Conservation (phyloP, 148 eudicot species). For the Pouteria glomerata region DNA sequence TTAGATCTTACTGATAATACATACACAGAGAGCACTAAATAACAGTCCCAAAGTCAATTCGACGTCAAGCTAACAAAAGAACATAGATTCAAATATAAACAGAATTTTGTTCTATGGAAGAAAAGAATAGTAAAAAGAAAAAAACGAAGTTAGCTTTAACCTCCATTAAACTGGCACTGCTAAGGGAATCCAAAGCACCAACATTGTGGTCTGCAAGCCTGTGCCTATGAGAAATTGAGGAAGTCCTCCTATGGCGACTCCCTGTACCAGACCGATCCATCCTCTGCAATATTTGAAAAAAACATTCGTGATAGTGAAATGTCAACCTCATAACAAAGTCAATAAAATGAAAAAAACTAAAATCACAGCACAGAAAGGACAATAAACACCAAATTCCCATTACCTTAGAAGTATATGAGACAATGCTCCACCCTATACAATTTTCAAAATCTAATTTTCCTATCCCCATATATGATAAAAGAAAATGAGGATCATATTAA, state of each 20-base stretch:
- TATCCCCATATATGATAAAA: neutral
- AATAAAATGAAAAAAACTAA: neutral
- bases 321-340: neutral
- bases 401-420: neutral
- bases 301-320: neutral
- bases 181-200: constrained; percentile 51
- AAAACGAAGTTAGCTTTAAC: constrained; percentile 23
- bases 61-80: too few relatives aligned
- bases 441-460: neutral
- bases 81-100: too few relatives aligned
- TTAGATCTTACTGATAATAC: neutral
- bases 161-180: constrained; percentile 81
- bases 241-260: constrained; percentile 43
- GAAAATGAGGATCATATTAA: neutral
- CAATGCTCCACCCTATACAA: neutral
- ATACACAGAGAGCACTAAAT: neutral
- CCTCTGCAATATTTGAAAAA: constrained; percentile 37
- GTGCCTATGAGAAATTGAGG: constrained; percentile 46
- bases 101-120: too few relatives aligned
- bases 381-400: neutral
- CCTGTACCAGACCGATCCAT: constrained; percentile 61
- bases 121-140: neutral
- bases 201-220: constrained; percentile 32
- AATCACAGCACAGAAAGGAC: neutral
- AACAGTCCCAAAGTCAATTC: too few relatives aligned